Percentiles rank a stretch among this genome's conserved stretches.
Conservation (phyloP, 73 alveolate genomes). For the Blepharisma stoltei region DNA sequence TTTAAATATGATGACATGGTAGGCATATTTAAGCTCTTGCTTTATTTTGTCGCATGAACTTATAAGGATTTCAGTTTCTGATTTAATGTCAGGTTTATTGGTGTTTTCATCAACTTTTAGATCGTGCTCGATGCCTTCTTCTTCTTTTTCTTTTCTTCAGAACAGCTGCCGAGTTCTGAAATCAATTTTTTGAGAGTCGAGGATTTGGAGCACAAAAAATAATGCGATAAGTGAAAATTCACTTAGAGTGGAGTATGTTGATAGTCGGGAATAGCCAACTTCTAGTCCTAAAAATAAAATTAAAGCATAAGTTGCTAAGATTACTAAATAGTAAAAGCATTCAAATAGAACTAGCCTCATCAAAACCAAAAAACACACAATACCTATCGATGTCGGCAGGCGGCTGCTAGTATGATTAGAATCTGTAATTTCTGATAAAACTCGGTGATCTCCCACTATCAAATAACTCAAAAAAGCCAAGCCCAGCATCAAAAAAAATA, state of each 20-base stretch:
- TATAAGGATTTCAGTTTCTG: conserved; percentile 12
- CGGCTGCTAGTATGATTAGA: not conserved
- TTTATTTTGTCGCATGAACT: not conserved
- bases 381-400: not conserved
- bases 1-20: not conserved
- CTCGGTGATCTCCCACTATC: not conserved
- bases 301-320: not conserved
- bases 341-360: not conserved
- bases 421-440: not conserved
- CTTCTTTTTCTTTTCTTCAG: conserved; percentile 10
- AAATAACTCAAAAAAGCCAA: not conserved
- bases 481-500: not conserved
- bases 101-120: not conserved
- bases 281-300: not conserved
- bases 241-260: not conserved
- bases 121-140: not conserved
- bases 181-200: not conserved
- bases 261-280: not conserved
- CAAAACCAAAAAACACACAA: not conserved
- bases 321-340: not conserved
- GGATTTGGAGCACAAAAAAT: not conserved
- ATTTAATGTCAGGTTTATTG: not conserved
- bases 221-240: not conserved
- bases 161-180: not conserved
- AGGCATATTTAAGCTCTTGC: not conserved